Evolutionary conservation across 2,329 filamentous ascomycete species (phyloP).

Genomic region (Aspergillus brasiliensis): DNA sequence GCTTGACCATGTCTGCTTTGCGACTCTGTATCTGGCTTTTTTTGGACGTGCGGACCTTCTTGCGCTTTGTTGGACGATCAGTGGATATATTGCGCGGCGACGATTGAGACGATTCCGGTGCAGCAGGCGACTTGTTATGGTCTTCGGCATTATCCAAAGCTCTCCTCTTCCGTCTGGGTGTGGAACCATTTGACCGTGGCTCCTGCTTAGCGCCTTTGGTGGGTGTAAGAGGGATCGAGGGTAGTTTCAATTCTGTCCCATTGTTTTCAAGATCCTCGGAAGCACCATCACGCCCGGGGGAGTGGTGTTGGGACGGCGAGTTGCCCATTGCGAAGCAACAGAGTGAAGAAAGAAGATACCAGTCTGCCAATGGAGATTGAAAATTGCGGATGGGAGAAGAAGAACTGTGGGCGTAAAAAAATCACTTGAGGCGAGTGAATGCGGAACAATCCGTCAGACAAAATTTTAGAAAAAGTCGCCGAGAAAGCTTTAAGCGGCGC

Average conservation of each 20-base stretch:
- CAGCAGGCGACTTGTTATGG: not conserved
- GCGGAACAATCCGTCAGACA: not conserved
- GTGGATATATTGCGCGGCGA: conserved; percentile 8
- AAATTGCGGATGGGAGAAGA: too few species aligned
- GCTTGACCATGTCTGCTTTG: conserved; percentile 10
- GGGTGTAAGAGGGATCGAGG: not conserved
- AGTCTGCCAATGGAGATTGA: not conserved
- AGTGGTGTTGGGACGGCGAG: conserved; percentile 20
- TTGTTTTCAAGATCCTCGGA: not conserved
- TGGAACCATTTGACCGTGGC: not conserved
- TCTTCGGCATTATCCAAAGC: conserved; percentile 4
- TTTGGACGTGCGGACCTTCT: conserved; percentile 21
- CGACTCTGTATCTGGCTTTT: conserved; percentile 17
- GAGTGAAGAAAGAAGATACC: not conserved
- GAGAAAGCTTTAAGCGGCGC: not conserved
- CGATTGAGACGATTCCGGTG: not conserved
- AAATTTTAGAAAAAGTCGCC: not conserved
- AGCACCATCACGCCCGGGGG: conserved; percentile 2
- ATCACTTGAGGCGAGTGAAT: not conserved
- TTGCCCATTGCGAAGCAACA: conserved; percentile 20
- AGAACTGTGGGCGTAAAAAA: not conserved
- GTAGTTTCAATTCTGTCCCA: not conserved
- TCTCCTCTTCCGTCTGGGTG: conserved; percentile 18
- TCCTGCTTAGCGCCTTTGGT: conserved; percentile 4
- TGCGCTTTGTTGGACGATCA: conserved; percentile 30